Conservation (phyloP, 169 alveolate genomes). For the Cryptosporidium ryanae region DNA sequence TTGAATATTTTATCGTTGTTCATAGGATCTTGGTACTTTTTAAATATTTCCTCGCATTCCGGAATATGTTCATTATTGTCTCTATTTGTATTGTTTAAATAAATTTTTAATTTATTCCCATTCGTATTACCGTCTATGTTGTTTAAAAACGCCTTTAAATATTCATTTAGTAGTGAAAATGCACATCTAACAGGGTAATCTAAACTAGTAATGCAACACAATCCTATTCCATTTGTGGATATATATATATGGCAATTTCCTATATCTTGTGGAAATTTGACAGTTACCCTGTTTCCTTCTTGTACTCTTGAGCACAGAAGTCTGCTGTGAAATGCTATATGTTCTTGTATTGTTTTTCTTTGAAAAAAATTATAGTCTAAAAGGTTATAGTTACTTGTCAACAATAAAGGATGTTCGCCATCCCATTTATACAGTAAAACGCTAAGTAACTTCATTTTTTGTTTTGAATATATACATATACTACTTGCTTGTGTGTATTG, state of each 20-base stretch:
- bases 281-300: constrained; percentile 87
- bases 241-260: constrained; percentile 83
- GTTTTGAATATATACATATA: too few relatives aligned
- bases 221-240: constrained; percentile 78
- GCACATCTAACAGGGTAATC: constrained; percentile 88
- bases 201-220: constrained; percentile 79
- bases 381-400: constrained; percentile 77
- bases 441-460: constrained; percentile 82
- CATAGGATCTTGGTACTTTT: constrained; percentile 91
- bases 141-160: constrained; percentile 55
- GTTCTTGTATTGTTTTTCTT: constrained; percentile 84
- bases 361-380: constrained; percentile 80
- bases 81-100: constrained; percentile 28
- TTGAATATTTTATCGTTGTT: constrained; percentile 92
- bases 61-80: constrained; percentile 82
- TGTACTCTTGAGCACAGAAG: constrained; percentile 86
- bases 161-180: constrained; percentile 79
- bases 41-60: constrained; percentile 85
- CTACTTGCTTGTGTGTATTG: not conserved
- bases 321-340: constrained; percentile 83
- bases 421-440: constrained; percentile 85
- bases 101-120: constrained; percentile 36
- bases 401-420: constrained; percentile 84
- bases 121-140: constrained; percentile 1
- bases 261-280: constrained; percentile 86